These are phyloP conservation scores for Mycena sanguinolenta DNA, from an alignment of 768 basidiomycete genomes.

Conservation along the genomic window DNA sequence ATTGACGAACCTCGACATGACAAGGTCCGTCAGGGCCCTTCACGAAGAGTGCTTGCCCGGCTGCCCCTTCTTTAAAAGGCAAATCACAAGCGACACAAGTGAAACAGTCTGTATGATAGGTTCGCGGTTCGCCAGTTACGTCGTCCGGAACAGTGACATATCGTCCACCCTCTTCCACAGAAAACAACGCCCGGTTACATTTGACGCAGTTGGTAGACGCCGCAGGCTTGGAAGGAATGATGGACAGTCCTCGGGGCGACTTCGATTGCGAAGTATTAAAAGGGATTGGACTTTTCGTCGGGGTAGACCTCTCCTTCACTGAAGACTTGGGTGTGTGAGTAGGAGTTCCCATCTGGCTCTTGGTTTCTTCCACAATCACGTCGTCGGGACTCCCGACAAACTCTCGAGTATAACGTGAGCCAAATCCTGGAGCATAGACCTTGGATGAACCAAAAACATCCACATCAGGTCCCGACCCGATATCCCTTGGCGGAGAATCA, in stretches of 20 bases:
- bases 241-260: conserved; percentile 37
- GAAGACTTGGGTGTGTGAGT: conserved; percentile 47
- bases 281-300: conserved; percentile 34
- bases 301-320: conserved; percentile 31
- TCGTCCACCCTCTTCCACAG: conserved; percentile 66
- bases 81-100: conserved; percentile 76
- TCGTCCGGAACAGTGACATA: conserved; percentile 80
- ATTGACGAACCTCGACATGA: conserved; percentile 67
- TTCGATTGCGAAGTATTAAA: conserved; percentile 28
- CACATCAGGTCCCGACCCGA: conserved; percentile 40
- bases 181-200: conserved; percentile 72
- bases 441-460: conserved; percentile 36
- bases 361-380: conserved; percentile 48
- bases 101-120: conserved; percentile 84
- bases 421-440: conserved; percentile 35
- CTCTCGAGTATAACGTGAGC: conserved; percentile 42
- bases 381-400: conserved; percentile 44
- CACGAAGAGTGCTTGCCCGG: conserved; percentile 80
- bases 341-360: conserved; percentile 50
- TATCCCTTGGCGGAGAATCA: conserved; percentile 63
- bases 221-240: conserved; percentile 42
- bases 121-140: conserved; percentile 62
- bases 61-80: conserved; percentile 70
- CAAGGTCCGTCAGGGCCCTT: conserved; percentile 74
- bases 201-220: conserved; percentile 67